Conservation (phyloP, 345 rosid genomes). For the Cochlearia excelsa region DNA sequence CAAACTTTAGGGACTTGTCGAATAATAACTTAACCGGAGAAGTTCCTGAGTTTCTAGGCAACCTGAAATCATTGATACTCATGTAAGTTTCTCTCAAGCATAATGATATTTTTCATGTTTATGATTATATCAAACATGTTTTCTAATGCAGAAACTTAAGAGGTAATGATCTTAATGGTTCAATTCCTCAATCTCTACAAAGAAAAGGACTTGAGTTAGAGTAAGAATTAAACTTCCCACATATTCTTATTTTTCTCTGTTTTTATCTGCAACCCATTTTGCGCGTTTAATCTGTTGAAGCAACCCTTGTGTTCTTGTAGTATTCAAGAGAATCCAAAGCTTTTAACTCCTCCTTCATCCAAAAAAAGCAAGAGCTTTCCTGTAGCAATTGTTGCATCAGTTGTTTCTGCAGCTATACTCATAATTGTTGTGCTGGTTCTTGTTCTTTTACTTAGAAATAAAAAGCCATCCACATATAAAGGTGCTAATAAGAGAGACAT, state of each 20-base stretch:
- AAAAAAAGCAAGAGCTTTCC: background rate
- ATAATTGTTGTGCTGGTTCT: constrained; percentile 19
- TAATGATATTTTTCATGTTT: background rate
- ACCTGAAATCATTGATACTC: constrained; percentile 33
- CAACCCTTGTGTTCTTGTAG: constrained; percentile 8
- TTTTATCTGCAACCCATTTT: background rate
- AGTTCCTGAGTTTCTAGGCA: constrained; percentile 47
- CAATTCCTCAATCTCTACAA: constrained; percentile 38
- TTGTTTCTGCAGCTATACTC: constrained; percentile 2
- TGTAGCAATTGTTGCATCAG: constrained; percentile 18
- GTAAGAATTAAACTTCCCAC: constrained; percentile 13
- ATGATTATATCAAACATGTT: background rate
- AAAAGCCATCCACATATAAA: background rate
- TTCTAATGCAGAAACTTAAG: constrained; percentile 40
- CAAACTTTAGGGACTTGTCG: constrained; percentile 53
- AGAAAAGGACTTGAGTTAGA: constrained; percentile 20
- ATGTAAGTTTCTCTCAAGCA: constrained; percentile 41
- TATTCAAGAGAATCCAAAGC: constrained; percentile 10
- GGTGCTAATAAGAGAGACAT: constrained; percentile 2
- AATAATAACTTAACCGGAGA: constrained; percentile 46
- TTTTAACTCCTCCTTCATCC: background rate
- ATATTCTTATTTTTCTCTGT: background rate
- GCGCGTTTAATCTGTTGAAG: background rate
- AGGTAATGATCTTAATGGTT: constrained; percentile 44
- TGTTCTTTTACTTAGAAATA: constrained; percentile 22